These are phyloP conservation scores for Immersiella caudata DNA, from an alignment of 495 filamentous ascomycete genomes.

Conservation along the genomic window DNA sequence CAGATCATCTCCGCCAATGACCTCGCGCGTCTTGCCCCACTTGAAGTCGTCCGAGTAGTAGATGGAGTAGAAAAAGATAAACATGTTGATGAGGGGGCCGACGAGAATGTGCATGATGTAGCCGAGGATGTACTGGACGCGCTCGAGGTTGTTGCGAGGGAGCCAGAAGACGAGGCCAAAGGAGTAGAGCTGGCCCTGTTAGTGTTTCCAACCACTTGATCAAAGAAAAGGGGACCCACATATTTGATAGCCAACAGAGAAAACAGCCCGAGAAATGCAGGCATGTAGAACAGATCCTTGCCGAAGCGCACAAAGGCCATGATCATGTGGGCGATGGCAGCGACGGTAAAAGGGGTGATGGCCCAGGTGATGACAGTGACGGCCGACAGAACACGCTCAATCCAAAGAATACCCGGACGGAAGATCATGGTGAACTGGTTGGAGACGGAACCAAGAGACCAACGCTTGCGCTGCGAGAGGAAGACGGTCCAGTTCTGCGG, in stretches of 20 bases:
- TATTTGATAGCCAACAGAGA: not conserved
- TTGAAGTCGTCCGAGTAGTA: not conserved
- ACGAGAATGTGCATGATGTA: not conserved
- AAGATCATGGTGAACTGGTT: not conserved
- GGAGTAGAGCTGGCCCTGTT: not conserved
- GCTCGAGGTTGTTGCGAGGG: not conserved
- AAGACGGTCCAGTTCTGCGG: not conserved
- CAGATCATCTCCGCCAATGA: not conserved
- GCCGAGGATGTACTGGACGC: not conserved
- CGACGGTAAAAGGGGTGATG: not conserved
- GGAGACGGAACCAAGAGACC: not conserved
- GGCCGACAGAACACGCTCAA: not conserved
- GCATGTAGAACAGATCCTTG: not conserved
- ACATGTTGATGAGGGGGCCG: not conserved
- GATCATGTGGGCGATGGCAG: not conserved
- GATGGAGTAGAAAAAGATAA: not conserved
- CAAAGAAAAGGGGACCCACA: not conserved
- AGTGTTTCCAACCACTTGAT: not conserved
- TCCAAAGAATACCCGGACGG: not conserved
- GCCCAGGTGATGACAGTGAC: not conserved
- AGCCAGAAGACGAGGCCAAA: not conserved
- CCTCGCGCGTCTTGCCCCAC: not conserved
- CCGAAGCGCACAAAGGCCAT: not conserved
- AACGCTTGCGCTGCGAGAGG: slow-evolving; percentile 1
- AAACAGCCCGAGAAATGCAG: not conserved